phyloP scores from a whole-genome alignment of 352 stramenopile species.

The Phytophthora palmivora region DNA sequence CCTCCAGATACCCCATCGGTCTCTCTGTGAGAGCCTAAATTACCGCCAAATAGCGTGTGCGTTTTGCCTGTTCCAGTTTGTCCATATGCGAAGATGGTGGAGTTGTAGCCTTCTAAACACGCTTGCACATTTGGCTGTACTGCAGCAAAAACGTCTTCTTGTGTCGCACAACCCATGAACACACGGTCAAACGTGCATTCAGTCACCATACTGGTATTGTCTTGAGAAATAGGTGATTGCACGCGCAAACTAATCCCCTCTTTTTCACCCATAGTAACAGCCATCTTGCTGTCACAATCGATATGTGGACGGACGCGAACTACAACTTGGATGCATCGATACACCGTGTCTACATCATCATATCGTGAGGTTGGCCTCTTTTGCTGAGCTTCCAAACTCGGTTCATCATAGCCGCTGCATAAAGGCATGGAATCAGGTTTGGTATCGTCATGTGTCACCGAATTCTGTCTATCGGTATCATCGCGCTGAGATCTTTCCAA shows the following conservation, averaged over 20 bases:
- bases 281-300: slow-evolving; percentile 31
- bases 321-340: slow-evolving; percentile 64
- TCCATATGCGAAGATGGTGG: slow-evolving; percentile 93
- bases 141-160: slow-evolving; percentile 82
- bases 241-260: slow-evolving; percentile 32
- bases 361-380: slow-evolving; percentile 3
- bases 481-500: slow-evolving; percentile 6
- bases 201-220: slow-evolving; percentile 46
- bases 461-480: slow-evolving; percentile 9
- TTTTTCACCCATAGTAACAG: slow-evolving; percentile 45
- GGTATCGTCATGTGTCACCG: not conserved
- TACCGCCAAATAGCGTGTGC: slow-evolving; percentile 90
- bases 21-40: slow-evolving; percentile 19
- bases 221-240: slow-evolving; percentile 26
- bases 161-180: slow-evolving; percentile 65
- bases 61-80: slow-evolving; percentile 93
- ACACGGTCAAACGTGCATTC: slow-evolving; percentile 81
- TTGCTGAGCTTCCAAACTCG: not conserved
- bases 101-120: slow-evolving; percentile 86
- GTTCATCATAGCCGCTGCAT: not conserved
- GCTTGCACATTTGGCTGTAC: slow-evolving; percentile 71
- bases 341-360: slow-evolving; percentile 3
- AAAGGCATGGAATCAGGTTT: not conserved
- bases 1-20: not conserved
- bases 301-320: slow-evolving; percentile 67